Evolutionary conservation across 306 rosid species (phyloP).

Genomic region (Cicer chorassanicum): DNA sequence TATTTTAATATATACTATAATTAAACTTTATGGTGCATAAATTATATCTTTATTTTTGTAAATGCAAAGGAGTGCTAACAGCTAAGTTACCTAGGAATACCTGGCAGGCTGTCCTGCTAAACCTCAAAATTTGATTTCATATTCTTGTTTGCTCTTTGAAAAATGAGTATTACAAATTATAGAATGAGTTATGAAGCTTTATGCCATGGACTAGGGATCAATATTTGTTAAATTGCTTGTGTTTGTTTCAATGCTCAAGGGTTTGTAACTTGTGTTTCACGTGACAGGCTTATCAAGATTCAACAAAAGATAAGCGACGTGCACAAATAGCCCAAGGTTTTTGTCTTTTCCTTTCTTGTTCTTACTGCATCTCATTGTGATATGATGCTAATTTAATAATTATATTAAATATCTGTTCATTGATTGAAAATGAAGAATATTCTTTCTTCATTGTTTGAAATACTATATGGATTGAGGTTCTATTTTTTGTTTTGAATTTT

Average conservation of each 20-base stretch:
- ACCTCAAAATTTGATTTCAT: background rate
- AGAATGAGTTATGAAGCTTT: constrained; percentile 1
- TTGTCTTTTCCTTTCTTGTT: constrained; percentile 21
- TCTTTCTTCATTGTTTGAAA: background rate
- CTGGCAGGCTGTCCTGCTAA: background rate
- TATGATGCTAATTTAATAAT: constrained; percentile 26
- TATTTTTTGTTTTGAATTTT: background rate
- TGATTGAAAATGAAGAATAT: background rate
- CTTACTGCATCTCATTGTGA: constrained; percentile 25
- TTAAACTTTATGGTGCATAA: background rate
- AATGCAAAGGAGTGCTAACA: too few relatives aligned
- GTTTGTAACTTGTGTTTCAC: constrained; percentile 40
- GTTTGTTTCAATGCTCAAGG: constrained; percentile 29
- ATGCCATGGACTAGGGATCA: constrained; percentile 4
- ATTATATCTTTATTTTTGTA: background rate
- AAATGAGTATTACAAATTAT: background rate
- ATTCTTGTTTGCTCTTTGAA: constrained; percentile 2
- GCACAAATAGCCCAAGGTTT: constrained; percentile 93
- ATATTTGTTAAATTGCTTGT: constrained; percentile 8
- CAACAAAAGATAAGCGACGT: constrained; percentile 96
- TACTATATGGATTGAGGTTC: background rate
- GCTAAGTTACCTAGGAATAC: too few relatives aligned
- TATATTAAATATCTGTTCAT: background rate
- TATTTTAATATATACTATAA: background rate
- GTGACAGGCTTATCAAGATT: constrained; percentile 92